Percentiles rank a stretch among this genome's conserved stretches.
Conservation (phyloP, 345 rosid species). For the Moringa oleifera region DNA sequence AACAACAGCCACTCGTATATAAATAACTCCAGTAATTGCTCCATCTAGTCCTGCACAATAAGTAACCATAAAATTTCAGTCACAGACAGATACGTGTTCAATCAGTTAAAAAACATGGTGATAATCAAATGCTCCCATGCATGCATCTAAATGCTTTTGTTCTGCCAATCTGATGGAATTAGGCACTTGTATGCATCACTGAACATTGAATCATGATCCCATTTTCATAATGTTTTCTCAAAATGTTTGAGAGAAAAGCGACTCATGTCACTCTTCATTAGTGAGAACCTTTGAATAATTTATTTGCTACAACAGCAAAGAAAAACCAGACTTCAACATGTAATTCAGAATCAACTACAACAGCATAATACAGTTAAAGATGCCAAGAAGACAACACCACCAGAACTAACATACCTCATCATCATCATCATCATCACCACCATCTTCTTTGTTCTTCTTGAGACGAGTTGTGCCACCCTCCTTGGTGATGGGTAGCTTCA, state of each 20-base stretch:
- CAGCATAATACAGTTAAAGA: not conserved
- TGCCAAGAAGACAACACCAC: not conserved
- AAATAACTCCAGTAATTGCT: not conserved
- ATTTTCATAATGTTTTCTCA: no score
- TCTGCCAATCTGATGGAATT: no score
- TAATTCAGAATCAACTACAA: not conserved
- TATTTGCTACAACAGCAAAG: no score
- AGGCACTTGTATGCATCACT: not conserved
- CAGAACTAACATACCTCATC: conserved; percentile 40
- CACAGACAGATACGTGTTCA: no score
- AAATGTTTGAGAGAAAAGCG: no score
- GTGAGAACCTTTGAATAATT: no score
- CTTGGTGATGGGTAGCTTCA: conserved; percentile 90
- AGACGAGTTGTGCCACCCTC: conserved; percentile 89
- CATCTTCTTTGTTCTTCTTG: conserved; percentile 76
- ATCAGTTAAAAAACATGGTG: no score
- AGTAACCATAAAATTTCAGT: not conserved
- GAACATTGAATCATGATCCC: not conserved
- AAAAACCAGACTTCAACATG: no score
- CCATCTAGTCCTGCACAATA: not conserved
- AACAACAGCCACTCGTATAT: not conserved
- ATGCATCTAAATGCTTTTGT: no score
- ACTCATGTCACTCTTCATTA: no score
- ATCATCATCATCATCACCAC: conserved; percentile 47
- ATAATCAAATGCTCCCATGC: no score